Percentiles rank a stretch among this genome's conserved stretches.
phyloP scores from a whole-genome alignment of 2,329 filamentous ascomycete genomes.

The Colletotrichum filicis region DNA sequence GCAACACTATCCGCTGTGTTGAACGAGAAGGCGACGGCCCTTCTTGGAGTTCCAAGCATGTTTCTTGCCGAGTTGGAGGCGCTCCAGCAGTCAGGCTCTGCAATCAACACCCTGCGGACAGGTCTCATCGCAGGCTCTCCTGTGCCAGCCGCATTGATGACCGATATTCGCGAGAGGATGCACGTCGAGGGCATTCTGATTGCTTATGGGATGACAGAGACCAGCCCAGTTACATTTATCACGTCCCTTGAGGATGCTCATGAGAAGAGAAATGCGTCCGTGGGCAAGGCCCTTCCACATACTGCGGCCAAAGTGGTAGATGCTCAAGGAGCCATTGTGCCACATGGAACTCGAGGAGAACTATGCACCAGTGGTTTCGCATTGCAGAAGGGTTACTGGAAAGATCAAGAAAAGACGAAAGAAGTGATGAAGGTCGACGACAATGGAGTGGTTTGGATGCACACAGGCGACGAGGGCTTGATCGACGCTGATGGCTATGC shows the following conservation, averaged over 20 bases:
- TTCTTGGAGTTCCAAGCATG: background rate
- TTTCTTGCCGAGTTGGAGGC: background rate
- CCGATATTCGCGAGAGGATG: slow-evolving; percentile 67
- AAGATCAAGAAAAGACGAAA: slow-evolving; percentile 51
- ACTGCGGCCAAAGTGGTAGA: slow-evolving; percentile 71
- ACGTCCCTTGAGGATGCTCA: slow-evolving; percentile 74
- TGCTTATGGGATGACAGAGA: slow-evolving; percentile 75
- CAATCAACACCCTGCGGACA: slow-evolving; percentile 46
- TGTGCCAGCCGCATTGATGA: slow-evolving; percentile 72
- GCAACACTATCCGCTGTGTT: background rate
- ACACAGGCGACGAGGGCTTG: slow-evolving; percentile 64
- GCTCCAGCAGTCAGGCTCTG: background rate
- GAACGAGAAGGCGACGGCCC: background rate
- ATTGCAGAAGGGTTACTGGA: slow-evolving; percentile 72
- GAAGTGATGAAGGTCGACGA: slow-evolving; percentile 41
- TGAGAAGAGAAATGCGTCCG: slow-evolving; percentile 70
- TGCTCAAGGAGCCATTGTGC: slow-evolving; percentile 61
- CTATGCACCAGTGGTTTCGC: slow-evolving; percentile 72
- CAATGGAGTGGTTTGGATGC: slow-evolving; percentile 62
- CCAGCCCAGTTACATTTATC: slow-evolving; percentile 68
- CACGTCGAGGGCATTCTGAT: slow-evolving; percentile 69
- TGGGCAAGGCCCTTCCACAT: slow-evolving; percentile 72
- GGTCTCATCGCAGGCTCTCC: slow-evolving; percentile 75
- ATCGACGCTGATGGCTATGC: slow-evolving; percentile 56
- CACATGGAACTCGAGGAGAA: slow-evolving; percentile 68